Evolutionary conservation across 257 asterid species (phyloP).

Genomic region (Leonotis leonurus): DNA sequence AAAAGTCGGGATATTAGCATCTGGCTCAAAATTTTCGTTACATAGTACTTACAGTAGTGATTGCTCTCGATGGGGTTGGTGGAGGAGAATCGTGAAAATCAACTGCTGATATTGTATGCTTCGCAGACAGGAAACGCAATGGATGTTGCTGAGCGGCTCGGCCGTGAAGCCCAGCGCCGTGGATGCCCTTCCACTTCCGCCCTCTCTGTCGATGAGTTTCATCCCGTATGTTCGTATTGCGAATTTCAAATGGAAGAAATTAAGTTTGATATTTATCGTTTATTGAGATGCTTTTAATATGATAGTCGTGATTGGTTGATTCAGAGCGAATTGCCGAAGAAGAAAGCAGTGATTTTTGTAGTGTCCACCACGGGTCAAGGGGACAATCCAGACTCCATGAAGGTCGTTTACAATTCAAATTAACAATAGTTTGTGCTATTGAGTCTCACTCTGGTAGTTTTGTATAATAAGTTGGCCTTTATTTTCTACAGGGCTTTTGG

Average conservation of each 20-base stretch:
- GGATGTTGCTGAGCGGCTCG: slow-evolving; percentile 77
- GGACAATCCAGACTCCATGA: slow-evolving; percentile 84
- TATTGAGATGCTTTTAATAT: neutral
- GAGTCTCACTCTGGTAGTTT: neutral
- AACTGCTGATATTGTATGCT: slow-evolving; percentile 64
- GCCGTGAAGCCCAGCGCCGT: slow-evolving; percentile 89
- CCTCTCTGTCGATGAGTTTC: slow-evolving; percentile 62
- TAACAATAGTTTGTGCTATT: slow-evolving; percentile 4
- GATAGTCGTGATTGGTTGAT: slow-evolving; percentile 2
- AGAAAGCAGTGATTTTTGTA: slow-evolving; percentile 60
- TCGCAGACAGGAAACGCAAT: slow-evolving; percentile 88
- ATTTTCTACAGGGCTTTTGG: slow-evolving; percentile 70
- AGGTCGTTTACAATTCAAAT: slow-evolving; percentile 38
- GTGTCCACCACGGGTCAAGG: slow-evolving; percentile 99
- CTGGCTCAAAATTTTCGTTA: too few relatives aligned
- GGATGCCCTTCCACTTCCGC: slow-evolving; percentile 59
- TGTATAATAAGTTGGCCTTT: slow-evolving; percentile 3
- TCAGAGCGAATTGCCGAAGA: slow-evolving; percentile 53
- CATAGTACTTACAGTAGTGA: neutral
- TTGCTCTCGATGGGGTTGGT: slow-evolving; percentile 23
- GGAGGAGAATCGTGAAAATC: slow-evolving; percentile 36
- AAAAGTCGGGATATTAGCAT: too few relatives aligned
- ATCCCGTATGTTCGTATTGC: slow-evolving; percentile 36
- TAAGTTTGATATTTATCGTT: neutral
- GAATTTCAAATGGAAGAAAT: neutral